Evolutionary conservation across 805 yeast species (phyloP), one percentile per base, ranked within the genome.

Genomic region (Priceomyces medius): DNA sequence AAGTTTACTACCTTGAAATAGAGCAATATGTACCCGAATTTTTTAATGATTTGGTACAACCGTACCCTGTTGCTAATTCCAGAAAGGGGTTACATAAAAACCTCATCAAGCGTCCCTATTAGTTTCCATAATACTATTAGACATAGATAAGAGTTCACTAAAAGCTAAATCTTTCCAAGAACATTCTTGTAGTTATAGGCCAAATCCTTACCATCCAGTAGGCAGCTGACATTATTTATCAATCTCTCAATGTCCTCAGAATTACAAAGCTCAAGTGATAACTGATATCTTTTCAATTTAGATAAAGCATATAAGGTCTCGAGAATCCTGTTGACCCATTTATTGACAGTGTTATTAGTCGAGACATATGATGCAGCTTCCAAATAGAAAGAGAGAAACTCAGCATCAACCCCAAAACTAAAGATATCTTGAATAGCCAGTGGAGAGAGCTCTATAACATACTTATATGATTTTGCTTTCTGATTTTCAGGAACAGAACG

Each of bases 331-430:
- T 21, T 16, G 17, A 48, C 37, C 50, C 58, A 50, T 7, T 47
- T 29, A 16, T 44, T 38, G 4, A 50, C 45, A 5, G 36, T 21
- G 7, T 44, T 35, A 19, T 43, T 24, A 10, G 20, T 31, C 0
- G 59, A 38, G 4, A 54, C 49, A 23, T 54, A 46, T 2, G 47
- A 46, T 5, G 64, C 52, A 3, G 83, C 74, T 20, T 73, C 76
- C 7, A 80, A 37, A 41, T 65, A 73, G 44, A 77, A 72, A n/a
- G 62, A 63, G 6, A 80, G 55, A 43, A 75, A 68, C 9, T 70
- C 74, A 0, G 72, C 49, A 28, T 80, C 85, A 1, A 81, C 54
- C 1, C 81, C 82, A 3, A 51, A 40, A 6, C 54, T 49, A 41
- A 76, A 80, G 2, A 73, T 44, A 8, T 51, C 49, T 1, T 45